Evolutionary conservation across 2,329 filamentous ascomycete genomes (phyloP).

Genomic region (Knufia petricola): DNA sequence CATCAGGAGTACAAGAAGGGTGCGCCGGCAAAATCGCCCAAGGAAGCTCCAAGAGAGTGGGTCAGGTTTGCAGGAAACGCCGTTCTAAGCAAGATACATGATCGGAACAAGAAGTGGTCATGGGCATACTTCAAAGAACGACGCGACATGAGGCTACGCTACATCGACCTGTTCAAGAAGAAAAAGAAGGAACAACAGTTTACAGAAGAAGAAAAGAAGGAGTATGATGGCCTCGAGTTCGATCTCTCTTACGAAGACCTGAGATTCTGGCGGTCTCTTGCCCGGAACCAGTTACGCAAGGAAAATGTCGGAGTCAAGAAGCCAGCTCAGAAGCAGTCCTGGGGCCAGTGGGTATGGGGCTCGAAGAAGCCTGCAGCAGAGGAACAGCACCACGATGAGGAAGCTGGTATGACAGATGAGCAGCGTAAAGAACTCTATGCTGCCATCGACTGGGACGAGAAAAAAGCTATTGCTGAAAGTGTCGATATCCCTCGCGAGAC

Average conservation of each 20-base stretch:
- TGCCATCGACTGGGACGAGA: slow-evolving; percentile 97
- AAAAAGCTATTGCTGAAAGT: slow-evolving; percentile 74
- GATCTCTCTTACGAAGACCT: slow-evolving; percentile 92
- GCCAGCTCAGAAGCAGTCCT: slow-evolving; percentile 60
- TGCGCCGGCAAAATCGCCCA: slow-evolving; percentile 73
- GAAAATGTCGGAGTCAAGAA: slow-evolving; percentile 88
- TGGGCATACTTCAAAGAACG: slow-evolving; percentile 94
- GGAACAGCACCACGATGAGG: slow-evolving; percentile 51
- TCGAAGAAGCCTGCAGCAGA: slow-evolving; percentile 46
- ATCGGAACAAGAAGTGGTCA: slow-evolving; percentile 83
- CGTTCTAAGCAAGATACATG: slow-evolving; percentile 86
- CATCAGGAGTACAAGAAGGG: slow-evolving; percentile 95
- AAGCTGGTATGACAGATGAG: slow-evolving; percentile 85
- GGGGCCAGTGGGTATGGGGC: slow-evolving; percentile 89
- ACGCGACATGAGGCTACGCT: slow-evolving; percentile 75
- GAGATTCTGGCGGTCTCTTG: slow-evolving; percentile 91
- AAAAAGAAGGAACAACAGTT: slow-evolving; percentile 65
- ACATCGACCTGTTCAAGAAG: slow-evolving; percentile 95
- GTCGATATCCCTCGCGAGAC: slow-evolving; percentile 86
- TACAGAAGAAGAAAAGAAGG: slow-evolving; percentile 58
- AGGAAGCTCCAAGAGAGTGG: slow-evolving; percentile 89
- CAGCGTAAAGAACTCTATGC: slow-evolving; percentile 94
- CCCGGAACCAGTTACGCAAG: slow-evolving; percentile 87
- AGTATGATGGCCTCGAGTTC: slow-evolving; percentile 67
- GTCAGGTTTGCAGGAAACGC: slow-evolving; percentile 82